Percentiles rank a stretch among this genome's conserved stretches.
These are phyloP conservation scores for Mikania micrantha DNA, from an alignment of 129 eudicot genomes.

Conservation along the genomic window DNA sequence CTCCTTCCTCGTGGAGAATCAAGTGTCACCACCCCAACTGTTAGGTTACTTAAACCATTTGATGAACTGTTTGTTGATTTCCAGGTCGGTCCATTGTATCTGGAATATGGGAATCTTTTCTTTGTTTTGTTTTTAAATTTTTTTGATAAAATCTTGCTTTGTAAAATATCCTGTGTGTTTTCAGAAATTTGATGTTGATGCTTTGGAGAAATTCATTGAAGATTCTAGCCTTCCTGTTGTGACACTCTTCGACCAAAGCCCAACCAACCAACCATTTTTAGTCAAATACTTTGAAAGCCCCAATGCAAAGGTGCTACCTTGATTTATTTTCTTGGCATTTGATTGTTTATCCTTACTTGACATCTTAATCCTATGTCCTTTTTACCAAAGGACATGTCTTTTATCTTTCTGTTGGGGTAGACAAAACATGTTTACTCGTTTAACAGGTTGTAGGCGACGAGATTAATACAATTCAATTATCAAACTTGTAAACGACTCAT, in stretches of 20 bases:
- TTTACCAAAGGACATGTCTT: background rate
- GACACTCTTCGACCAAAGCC: conserved; percentile 48
- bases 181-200: conserved; percentile 63
- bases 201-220: conserved; percentile 67
- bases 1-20: conserved; percentile 57
- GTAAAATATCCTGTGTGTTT: conserved; percentile 5
- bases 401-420: no score
- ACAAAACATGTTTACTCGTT: no score
- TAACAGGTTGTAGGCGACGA: no score
- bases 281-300: conserved; percentile 48
- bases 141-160: no score
- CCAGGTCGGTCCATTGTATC: conserved; percentile 35
- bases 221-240: conserved; percentile 51
- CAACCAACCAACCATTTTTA: conserved; percentile 48
- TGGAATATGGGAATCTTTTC: background rate
- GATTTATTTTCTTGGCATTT: background rate
- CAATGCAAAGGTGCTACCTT: conserved; percentile 43
- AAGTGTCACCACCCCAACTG: conserved; percentile 46
- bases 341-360: no score
- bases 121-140: no score
- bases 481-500: no score
- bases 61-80: conserved; percentile 74
- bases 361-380: background rate
- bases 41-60: conserved; percentile 81
- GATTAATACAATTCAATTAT: no score